Conservation (phyloP, 768 basidiomycete genomes). For the Collybia mongolica region DNA sequence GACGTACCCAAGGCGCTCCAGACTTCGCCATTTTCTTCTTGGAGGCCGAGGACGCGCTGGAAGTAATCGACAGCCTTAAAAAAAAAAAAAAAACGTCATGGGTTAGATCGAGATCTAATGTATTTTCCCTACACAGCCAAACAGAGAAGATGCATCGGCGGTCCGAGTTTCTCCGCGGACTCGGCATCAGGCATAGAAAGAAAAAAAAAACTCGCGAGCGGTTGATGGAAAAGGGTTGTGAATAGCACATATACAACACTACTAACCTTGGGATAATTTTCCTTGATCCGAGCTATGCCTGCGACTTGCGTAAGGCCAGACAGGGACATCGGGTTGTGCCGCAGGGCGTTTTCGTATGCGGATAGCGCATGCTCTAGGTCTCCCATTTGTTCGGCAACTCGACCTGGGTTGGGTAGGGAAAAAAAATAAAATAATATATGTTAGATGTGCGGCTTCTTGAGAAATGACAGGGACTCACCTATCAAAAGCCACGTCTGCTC, state of each 20-base stretch:
- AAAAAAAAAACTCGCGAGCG: not conserved
- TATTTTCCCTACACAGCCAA: conserved; percentile 26
- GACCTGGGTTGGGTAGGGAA: conserved; percentile 55
- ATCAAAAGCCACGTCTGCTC: conserved; percentile 96
- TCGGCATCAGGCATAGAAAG: conserved; percentile 16
- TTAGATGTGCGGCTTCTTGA: conserved; percentile 12
- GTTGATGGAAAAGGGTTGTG: not conserved
- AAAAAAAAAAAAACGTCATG: conserved; percentile 43
- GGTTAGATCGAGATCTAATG: conserved; percentile 24
- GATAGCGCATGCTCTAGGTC: conserved; percentile 90
- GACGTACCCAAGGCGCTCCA: conserved; percentile 90
- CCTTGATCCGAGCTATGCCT: conserved; percentile 94
- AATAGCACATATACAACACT: conserved; percentile 19
- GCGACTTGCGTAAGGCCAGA: conserved; percentile 92
- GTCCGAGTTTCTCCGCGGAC: conserved; percentile 36
- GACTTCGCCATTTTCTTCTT: conserved; percentile 97
- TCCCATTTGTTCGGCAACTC: conserved; percentile 93
- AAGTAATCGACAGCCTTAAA: conserved; percentile 99
- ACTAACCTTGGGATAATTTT: conserved; percentile 92
- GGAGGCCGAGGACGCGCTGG: conserved; percentile 84
- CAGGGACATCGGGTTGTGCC: conserved; percentile 92
- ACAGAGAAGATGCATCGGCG: conserved; percentile 23
- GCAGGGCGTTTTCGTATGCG: conserved; percentile 93
- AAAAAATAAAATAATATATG: conserved; percentile 15
- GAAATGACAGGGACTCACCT: conserved; percentile 42